These are phyloP conservation scores for Hericium coralloides DNA, from an alignment of 768 basidiomycete genomes.

Conservation along the genomic window DNA sequence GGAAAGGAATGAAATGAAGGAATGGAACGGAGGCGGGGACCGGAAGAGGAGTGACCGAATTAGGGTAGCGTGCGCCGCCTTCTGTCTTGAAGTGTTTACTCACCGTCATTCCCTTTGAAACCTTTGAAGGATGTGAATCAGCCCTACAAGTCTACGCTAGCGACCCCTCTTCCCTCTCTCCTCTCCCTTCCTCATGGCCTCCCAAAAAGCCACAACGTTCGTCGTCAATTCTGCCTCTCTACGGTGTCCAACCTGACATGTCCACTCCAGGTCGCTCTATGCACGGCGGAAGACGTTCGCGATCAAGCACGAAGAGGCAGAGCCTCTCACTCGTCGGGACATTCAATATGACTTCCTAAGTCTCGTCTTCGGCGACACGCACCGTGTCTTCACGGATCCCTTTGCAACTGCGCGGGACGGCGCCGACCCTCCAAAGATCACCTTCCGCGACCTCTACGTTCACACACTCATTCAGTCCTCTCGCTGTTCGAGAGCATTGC, in stretches of 20 bases:
- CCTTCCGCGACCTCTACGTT: slow-evolving; percentile 41
- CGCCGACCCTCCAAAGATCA: slow-evolving; percentile 22
- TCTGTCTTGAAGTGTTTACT: too few species aligned
- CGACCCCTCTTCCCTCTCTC: neutral
- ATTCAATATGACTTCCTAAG: slow-evolving; percentile 50
- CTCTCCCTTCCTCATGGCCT: slow-evolving; percentile 7
- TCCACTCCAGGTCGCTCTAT: slow-evolving; percentile 34
- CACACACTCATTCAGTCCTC: slow-evolving; percentile 43
- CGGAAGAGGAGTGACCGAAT: neutral
- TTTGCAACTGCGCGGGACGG: slow-evolving; percentile 34
- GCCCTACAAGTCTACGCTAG: neutral
- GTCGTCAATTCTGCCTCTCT: neutral
- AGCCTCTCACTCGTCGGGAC: slow-evolving; percentile 57
- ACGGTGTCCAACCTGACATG: slow-evolving; percentile 9
- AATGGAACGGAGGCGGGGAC: too few species aligned
- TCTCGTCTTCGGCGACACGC: slow-evolving; percentile 33
- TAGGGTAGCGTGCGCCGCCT: neutral
- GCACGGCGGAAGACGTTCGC: slow-evolving; percentile 33
- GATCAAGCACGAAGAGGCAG: slow-evolving; percentile 49
- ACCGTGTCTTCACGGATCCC: slow-evolving; percentile 55
- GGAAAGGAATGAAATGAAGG: too few species aligned
- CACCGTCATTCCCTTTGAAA: too few species aligned
- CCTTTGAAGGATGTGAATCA: neutral
- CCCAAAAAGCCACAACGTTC: slow-evolving; percentile 11
- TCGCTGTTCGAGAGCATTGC: slow-evolving; percentile 61